A percentile compares a stretch with the other conserved stretches of the same genome.
Evolutionary conservation across 768 basidiomycete species (phyloP).

Genomic region (Rhizopogon vulgaris): DNA sequence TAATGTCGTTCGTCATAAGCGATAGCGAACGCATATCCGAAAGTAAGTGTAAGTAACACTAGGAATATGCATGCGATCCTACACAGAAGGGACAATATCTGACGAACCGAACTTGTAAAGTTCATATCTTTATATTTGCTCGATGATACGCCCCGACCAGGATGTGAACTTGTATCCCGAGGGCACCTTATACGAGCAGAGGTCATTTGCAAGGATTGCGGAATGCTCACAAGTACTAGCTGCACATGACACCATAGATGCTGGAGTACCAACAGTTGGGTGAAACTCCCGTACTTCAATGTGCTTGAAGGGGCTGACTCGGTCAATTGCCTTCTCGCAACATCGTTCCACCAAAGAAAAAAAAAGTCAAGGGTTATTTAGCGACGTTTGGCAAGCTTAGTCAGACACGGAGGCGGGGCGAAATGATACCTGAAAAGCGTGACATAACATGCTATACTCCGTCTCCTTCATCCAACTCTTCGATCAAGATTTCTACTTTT

Average conservation of each 20-base stretch:
- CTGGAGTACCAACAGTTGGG: not conserved
- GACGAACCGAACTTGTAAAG: not conserved
- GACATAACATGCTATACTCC: constrained; percentile 31
- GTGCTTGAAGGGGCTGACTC: not conserved
- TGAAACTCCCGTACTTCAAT: not conserved
- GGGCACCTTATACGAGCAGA: constrained; percentile 78
- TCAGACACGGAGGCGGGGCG: not conserved
- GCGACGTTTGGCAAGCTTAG: no score
- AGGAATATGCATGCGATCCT: not conserved
- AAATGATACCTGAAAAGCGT: constrained; percentile 4
- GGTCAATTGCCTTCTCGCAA: not conserved
- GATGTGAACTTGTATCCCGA: constrained; percentile 52
- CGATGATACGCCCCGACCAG: constrained; percentile 70
- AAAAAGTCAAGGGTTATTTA: not conserved
- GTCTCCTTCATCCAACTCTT: constrained; percentile 60
- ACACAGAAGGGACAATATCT: not conserved
- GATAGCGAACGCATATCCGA: not conserved
- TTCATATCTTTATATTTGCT: constrained; percentile 46
- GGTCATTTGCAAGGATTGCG: not conserved
- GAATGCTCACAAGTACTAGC: constrained; percentile 1
- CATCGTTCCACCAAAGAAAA: not conserved
- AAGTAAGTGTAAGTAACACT: not conserved
- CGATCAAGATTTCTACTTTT: constrained; percentile 57
- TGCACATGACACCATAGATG: constrained; percentile 1
- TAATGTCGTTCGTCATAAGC: not conserved